Percentiles rank a stretch among this genome's conserved stretches.
These are phyloP conservation scores for Sphagnum magellanicum DNA, from an alignment of 228 moss, liverwort and hornwort species.

Conservation along the genomic window DNA sequence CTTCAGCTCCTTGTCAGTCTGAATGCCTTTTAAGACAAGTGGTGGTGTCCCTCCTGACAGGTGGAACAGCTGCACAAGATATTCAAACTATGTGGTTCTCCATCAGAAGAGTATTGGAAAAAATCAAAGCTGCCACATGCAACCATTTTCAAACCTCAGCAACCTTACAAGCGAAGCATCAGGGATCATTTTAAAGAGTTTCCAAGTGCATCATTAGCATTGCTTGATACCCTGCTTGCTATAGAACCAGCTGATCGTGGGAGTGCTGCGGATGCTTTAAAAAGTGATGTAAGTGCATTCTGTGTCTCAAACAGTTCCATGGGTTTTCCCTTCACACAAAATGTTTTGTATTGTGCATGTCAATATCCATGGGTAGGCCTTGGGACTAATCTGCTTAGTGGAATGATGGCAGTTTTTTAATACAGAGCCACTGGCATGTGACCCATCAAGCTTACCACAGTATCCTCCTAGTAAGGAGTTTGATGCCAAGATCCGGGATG, in stretches of 20 bases:
- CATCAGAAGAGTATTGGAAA: constrained; percentile 68
- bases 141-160: constrained; percentile 67
- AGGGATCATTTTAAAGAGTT: constrained; percentile 59
- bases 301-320: not conserved
- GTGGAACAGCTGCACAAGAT: constrained; percentile 70
- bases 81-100: constrained; percentile 65
- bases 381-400: too few relatives aligned
- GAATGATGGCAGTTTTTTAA: constrained; percentile 41
- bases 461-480: constrained; percentile 74
- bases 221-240: constrained; percentile 61
- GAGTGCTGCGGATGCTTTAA: constrained; percentile 48
- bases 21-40: too few relatives aligned
- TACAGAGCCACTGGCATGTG: constrained; percentile 61
- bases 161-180: constrained; percentile 65
- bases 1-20: too few relatives aligned
- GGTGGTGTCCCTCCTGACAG: constrained; percentile 17
- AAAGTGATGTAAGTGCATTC: constrained; percentile 37
- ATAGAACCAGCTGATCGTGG: constrained; percentile 68
- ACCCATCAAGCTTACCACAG: constrained; percentile 89
- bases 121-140: constrained; percentile 67
- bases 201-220: constrained; percentile 49
- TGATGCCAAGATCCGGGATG: constrained; percentile 94
- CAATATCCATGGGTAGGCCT: too few relatives aligned
- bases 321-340: too few relatives aligned
- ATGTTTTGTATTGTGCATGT: too few relatives aligned